Percentiles rank a stretch among this genome's conserved stretches.
phyloP scores from a whole-genome alignment of 805 yeast species.

The Schwanniomyces sp. region DNA sequence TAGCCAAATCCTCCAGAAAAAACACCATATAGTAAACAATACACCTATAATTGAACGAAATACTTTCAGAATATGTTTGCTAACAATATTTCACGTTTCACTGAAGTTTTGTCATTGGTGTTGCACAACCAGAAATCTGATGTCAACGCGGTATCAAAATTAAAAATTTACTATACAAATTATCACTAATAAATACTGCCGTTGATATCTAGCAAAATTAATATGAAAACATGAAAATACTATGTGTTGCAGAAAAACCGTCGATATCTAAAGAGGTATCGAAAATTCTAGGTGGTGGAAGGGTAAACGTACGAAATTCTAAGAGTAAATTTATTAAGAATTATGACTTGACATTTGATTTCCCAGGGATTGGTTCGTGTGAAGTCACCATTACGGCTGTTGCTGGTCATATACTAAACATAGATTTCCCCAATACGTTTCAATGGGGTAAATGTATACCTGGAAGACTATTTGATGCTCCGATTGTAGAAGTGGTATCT shows the following conservation, averaged over 20 bases:
- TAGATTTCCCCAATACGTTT: conserved; percentile 63
- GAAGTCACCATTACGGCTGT: conserved; percentile 91
- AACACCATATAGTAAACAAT: too few species aligned
- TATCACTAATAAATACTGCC: neutral
- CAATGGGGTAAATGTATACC: conserved; percentile 70
- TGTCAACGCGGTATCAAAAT: neutral
- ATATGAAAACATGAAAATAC: conserved; percentile 54
- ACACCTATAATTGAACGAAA: too few species aligned
- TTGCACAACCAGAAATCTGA: neutral
- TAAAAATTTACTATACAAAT: neutral
- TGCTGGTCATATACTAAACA: conserved; percentile 73
- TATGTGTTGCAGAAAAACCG: conserved; percentile 97
- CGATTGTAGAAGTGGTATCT: conserved; percentile 43
- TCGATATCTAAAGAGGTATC: conserved; percentile 89
- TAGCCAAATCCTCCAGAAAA: too few species aligned
- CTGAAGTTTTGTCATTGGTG: too few species aligned
- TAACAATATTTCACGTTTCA: too few species aligned
- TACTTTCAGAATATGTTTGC: neutral
- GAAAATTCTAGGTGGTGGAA: conserved; percentile 72
- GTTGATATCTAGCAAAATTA: neutral
- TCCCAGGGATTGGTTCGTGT: conserved; percentile 62
- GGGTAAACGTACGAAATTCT: conserved; percentile 46
- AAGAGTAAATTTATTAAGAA: conserved; percentile 67
- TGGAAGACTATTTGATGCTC: conserved; percentile 68
- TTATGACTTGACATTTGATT: conserved; percentile 71